These are phyloP conservation scores for Ajuga chamaepitys DNA, from an alignment of 257 asterid species.

Conservation along the genomic window DNA sequence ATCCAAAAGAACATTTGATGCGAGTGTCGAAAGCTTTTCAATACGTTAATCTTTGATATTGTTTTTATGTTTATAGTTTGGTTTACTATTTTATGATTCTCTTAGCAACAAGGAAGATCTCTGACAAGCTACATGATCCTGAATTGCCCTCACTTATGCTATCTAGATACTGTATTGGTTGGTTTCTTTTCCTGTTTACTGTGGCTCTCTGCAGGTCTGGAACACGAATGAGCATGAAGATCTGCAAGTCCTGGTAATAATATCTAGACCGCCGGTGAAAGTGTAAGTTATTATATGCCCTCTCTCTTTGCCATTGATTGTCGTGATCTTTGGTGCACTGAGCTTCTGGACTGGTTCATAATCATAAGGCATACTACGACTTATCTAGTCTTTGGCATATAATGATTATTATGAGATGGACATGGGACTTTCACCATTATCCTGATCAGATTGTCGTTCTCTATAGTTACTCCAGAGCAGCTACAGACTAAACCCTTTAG, in stretches of 20 bases:
- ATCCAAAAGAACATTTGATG: not conserved
- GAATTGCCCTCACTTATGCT: not conserved
- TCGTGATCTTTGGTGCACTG: not conserved
- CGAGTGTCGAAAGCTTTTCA: not conserved
- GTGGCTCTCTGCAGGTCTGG: constrained; percentile 44
- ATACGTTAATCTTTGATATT: not conserved
- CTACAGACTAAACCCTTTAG: not conserved
- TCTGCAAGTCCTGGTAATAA: constrained; percentile 62
- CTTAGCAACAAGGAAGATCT: not conserved
- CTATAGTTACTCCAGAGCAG: not conserved
- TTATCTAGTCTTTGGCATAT: not conserved
- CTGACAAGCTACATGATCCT: not conserved
- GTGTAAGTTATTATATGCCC: constrained; percentile 43
- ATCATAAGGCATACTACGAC: not conserved
- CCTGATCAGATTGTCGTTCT: not conserved
- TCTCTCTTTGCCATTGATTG: not conserved
- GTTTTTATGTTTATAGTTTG: not conserved
- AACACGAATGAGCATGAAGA: constrained; percentile 63
- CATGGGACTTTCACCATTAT: not conserved
- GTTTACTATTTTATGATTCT: not conserved
- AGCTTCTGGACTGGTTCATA: not conserved
- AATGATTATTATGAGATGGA: not conserved
- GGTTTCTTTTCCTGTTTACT: not conserved
- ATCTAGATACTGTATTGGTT: not conserved
- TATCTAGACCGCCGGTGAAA: constrained; percentile 89